These are phyloP conservation scores for Paramyrothecium sp. DNA, from an alignment of 2,329 filamentous ascomycete species.

Conservation along the genomic window DNA sequence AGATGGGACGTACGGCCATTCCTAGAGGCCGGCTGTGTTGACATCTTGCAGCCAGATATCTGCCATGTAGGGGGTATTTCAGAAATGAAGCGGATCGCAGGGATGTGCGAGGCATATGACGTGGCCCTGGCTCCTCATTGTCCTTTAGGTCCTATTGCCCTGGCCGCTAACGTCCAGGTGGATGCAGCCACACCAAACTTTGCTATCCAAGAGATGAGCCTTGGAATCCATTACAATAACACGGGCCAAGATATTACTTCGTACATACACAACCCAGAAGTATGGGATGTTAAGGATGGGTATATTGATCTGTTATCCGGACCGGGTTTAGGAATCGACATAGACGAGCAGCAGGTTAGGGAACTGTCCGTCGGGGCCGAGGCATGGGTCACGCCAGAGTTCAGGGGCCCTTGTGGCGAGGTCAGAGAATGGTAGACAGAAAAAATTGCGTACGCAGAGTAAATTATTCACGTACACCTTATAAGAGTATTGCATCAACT, in stretches of 20 bases:
- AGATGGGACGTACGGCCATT: conserved; percentile 75
- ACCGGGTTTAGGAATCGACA: conserved; percentile 66
- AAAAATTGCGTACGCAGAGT: background rate
- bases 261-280: conserved; percentile 62
- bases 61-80: conserved; percentile 71
- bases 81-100: conserved; percentile 66
- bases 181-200: conserved; percentile 62
- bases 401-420: conserved; percentile 65
- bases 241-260: conserved; percentile 63
- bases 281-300: conserved; percentile 65
- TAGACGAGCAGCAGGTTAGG: conserved; percentile 68
- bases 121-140: conserved; percentile 73
- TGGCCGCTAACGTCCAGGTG: conserved; percentile 72
- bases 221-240: conserved; percentile 78
- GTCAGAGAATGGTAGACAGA: conserved; percentile 63
- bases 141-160: conserved; percentile 69
- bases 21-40: conserved; percentile 65
- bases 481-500: too few species aligned
- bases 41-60: conserved; percentile 73
- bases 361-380: conserved; percentile 54
- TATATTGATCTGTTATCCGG: conserved; percentile 62
- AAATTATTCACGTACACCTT: too few species aligned
- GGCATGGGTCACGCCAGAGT: conserved; percentile 66
- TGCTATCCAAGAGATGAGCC: conserved; percentile 74
- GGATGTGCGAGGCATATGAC: conserved; percentile 72